Conservation (phyloP, 129 eudicot genomes). For the Calendula officinalis region DNA sequence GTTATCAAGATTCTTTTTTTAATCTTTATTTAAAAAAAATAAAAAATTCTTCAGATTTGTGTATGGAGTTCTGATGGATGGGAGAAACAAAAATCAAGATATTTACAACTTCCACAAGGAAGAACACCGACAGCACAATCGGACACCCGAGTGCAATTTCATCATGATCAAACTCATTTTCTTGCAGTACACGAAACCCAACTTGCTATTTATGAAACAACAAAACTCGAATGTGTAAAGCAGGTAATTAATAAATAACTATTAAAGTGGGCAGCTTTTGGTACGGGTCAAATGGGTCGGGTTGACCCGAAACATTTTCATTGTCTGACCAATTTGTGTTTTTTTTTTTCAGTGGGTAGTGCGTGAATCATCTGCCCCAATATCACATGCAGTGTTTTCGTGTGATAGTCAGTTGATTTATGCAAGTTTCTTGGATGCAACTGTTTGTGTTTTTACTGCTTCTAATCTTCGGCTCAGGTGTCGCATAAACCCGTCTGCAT, state of each 20-base stretch:
- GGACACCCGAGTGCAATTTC: conserved; percentile 92
- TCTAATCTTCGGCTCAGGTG: conserved; percentile 61
- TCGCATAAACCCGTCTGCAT: conserved; percentile 76
- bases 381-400: conserved; percentile 56
- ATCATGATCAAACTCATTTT: conserved; percentile 85
- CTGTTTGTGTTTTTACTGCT: conserved; percentile 75
- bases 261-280: not conserved
- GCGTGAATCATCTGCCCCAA: conserved; percentile 45
- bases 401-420: conserved; percentile 60
- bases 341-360: conserved; percentile 42
- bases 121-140: conserved; percentile 59
- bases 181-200: conserved; percentile 94
- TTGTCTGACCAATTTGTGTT: not conserved
- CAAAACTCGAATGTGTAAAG: conserved; percentile 77
- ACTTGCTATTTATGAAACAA: conserved; percentile 77
- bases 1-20: conserved; percentile 15
- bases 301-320: not conserved
- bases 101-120: conserved; percentile 74
- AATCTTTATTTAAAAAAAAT: no score
- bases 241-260: no score
- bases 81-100: conserved; percentile 76
- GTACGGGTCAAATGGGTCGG: not conserved
- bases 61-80: conserved; percentile 94
- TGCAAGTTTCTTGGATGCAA: conserved; percentile 82
- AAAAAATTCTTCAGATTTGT: no score